Conservation (phyloP, 345 rosid species). For the Pistacia integerrima region DNA sequence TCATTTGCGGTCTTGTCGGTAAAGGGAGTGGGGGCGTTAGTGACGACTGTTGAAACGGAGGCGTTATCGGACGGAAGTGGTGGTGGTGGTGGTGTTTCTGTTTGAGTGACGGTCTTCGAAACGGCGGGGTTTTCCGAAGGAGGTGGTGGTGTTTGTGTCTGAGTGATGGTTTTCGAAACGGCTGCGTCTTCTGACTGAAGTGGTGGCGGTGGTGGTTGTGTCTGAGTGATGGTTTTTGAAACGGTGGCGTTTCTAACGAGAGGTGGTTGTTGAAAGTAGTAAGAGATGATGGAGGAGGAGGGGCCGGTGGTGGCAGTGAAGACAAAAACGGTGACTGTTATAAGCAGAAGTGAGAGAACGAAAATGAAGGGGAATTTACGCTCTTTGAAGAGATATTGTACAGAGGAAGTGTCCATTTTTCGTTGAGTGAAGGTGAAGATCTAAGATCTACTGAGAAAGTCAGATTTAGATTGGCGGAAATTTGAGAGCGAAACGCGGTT, state of each 20-base stretch:
- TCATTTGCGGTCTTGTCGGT: background rate
- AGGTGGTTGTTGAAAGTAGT: conserved; percentile 36
- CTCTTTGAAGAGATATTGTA: conserved; percentile 46
- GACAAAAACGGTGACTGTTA: conserved; percentile 42
- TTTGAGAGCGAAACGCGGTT: conserved; percentile 18
- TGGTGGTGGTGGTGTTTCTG: conserved; percentile 17
- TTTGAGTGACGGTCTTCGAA: conserved; percentile 7
- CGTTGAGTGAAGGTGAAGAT: background rate
- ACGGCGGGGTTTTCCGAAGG: conserved; percentile 15
- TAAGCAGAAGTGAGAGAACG: conserved; percentile 42
- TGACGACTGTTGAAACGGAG: conserved; percentile 8
- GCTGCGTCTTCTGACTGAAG: background rate
- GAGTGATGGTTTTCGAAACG: no score
- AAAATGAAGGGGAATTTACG: conserved; percentile 50
- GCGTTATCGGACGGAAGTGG: conserved; percentile 20
- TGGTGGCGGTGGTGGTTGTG: background rate
- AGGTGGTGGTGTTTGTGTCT: conserved; percentile 9
- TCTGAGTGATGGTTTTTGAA: conserved; percentile 3
- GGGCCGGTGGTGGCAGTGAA: conserved; percentile 25
- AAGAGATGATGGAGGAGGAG: conserved; percentile 30
- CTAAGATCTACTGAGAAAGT: no score
- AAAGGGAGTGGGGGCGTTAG: background rate
- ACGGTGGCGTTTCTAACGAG: conserved; percentile 19
- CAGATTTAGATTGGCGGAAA: no score
- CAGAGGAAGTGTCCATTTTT: conserved; percentile 27